Evolutionary conservation across 129 eudicot genomes (phyloP).

Genomic region (Cynara cardunculus): DNA sequence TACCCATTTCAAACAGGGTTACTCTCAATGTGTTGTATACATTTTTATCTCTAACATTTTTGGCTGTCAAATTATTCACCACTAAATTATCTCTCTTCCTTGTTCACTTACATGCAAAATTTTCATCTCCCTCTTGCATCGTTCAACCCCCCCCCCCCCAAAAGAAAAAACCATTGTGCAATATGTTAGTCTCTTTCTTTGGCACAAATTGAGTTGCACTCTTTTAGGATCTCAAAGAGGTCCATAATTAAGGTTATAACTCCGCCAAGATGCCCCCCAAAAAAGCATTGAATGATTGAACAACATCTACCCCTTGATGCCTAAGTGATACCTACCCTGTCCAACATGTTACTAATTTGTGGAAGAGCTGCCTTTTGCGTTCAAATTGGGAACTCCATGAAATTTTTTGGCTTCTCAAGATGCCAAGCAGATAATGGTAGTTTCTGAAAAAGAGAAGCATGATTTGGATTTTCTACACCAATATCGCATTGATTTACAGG

Average conservation of each 20-base stretch:
- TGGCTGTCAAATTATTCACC: not conserved
- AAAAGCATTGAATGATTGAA: not conserved
- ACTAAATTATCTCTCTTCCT: not conserved
- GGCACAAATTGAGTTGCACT: not conserved
- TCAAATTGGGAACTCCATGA: not conserved
- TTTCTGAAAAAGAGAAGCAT: not conserved
- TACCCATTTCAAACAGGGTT: not conserved
- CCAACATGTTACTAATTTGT: not conserved
- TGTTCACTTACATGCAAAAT: not conserved
- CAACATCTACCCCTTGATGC: not conserved
- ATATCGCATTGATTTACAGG: not conserved
- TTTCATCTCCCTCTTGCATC: not conserved
- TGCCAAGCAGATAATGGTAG: not conserved
- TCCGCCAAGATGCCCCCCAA: not conserved
- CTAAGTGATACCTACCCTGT: constrained; percentile 5
- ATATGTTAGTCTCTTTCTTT: not conserved
- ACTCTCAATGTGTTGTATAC: not conserved
- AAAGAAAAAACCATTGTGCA: not conserved
- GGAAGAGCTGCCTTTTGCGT: not conserved
- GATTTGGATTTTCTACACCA: not conserved
- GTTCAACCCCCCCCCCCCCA: not conserved
- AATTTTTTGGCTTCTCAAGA: not conserved
- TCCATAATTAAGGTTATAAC: not conserved
- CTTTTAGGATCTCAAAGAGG: not conserved
- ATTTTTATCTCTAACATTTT: not conserved